These are phyloP conservation scores for Pleurotus tuber-regium DNA, from an alignment of 768 basidiomycete species.

Conservation along the genomic window DNA sequence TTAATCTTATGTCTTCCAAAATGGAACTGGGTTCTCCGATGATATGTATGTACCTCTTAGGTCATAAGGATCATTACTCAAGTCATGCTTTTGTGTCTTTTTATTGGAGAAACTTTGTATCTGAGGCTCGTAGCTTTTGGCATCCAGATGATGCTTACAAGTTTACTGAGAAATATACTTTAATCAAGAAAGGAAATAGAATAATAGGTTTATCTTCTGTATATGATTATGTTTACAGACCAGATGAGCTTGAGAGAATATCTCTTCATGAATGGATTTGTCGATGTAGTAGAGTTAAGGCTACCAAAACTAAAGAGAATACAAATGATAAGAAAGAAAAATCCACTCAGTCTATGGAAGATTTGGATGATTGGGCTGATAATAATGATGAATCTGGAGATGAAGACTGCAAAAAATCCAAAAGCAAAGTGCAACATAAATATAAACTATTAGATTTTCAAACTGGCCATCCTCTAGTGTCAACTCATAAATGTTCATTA, in stretches of 20 bases:
- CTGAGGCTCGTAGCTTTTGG: slow-evolving; percentile 15
- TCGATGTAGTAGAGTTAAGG: slow-evolving; percentile 1
- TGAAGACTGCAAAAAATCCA: not conserved
- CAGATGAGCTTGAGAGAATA: slow-evolving; percentile 12
- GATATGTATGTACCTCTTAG: slow-evolving; percentile 10
- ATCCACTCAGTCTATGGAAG: not conserved
- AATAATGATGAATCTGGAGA: slow-evolving; percentile 1
- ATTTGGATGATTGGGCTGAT: not conserved
- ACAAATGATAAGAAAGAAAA: not conserved
- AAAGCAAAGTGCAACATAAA: not conserved
- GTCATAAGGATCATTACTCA: slow-evolving; percentile 29
- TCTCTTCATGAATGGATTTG: slow-evolving; percentile 18
- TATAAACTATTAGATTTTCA: not conserved
- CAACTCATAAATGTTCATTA: not conserved
- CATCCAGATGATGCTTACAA: slow-evolving; percentile 9
- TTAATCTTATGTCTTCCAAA: slow-evolving; percentile 26
- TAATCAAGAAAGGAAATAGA: slow-evolving; percentile 16
- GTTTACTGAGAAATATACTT: slow-evolving; percentile 16
- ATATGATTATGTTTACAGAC: slow-evolving; percentile 15
- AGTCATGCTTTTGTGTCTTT: slow-evolving; percentile 16
- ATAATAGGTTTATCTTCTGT: slow-evolving; percentile 20
- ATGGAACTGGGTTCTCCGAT: slow-evolving; percentile 29
- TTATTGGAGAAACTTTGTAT: slow-evolving; percentile 16
- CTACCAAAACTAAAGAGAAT: not conserved
- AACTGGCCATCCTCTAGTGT: not conserved